Base-by-base conservation (phyloP, 345 rosid species). In the Populus pruinosa region DNA sequence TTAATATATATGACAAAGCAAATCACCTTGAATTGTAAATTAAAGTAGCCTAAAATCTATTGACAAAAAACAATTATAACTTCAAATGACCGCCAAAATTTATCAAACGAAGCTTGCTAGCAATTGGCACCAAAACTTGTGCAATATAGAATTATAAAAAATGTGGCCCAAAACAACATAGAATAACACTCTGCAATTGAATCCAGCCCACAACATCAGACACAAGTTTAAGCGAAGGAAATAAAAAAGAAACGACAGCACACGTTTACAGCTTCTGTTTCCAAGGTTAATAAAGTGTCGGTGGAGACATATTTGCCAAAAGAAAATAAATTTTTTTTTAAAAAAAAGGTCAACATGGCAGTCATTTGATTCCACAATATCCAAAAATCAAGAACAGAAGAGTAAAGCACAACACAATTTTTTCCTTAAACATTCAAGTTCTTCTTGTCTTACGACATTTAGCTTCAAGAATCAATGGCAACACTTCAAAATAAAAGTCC, bases 271-370 rank as follows among this genome's bases (percentile, higher is more conserved):
- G 6, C 62, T 39, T 43, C 59, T 62, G 10, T 12, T 36, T 55
- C 66, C 73, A 21, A 73, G 35, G 36, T 73, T 68, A 41, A 18
- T 49, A 66, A 8, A 67, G 70, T 73, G 70, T 74, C 82, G 71
- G 78, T 74, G 78, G 75, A 50, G 56, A n/a, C 67, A 43, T 35
- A 43, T 5, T 1, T 10, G 12, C 33, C 8, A 29, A 12, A 6
- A 65, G 9, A 29, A 10, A 62, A 33, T 0, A 72, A 27, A 1
- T 16, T 31, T 31, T 31, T 31, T 31, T 31, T 2, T 27, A 53
- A 1, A 72, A 31, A 31, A 3, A 9, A 9, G 21, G 23, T 41
- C 27, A 8, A 13, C 12, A 39, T 39, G 64, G 67, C 55, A 8
- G 16, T 49, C 18, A 33, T 20, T 66, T 31, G 23, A 55, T 44